Percentiles rank a stretch among this genome's conserved stretches.
phyloP scores from a whole-genome alignment of 768 basidiomycete genomes.

The Mycena rosella region DNA sequence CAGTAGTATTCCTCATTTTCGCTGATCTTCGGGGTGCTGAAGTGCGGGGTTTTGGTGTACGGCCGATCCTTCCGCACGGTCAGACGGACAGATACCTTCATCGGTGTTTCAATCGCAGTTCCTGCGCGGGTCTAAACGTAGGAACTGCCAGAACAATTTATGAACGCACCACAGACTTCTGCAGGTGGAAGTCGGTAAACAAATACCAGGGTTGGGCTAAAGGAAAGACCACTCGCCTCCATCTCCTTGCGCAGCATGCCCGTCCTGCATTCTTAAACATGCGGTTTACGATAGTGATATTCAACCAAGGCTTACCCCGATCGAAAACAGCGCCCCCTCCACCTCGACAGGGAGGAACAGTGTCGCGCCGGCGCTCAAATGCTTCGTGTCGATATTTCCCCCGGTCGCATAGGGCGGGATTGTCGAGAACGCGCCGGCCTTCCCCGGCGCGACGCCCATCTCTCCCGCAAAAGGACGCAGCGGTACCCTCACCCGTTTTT shows the following conservation, averaged over 20 bases:
- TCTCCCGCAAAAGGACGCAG: constrained; percentile 72
- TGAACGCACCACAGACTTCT: constrained; percentile 70
- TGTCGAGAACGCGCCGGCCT: constrained; percentile 65
- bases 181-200: neutral
- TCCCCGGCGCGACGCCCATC: constrained; percentile 71
- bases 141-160: neutral
- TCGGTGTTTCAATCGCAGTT: constrained; percentile 74
- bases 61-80: constrained; percentile 69
- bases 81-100: constrained; percentile 66
- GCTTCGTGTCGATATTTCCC: constrained; percentile 72
- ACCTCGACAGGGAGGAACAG: constrained; percentile 70
- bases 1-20: constrained; percentile 61
- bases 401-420: constrained; percentile 74
- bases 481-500: constrained; percentile 62
- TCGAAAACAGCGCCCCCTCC: constrained; percentile 71
- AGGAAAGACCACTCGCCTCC: constrained; percentile 58
- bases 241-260: constrained; percentile 76
- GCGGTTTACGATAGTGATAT: constrained; percentile 17
- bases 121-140: constrained; percentile 48
- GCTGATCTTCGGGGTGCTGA: constrained; percentile 50
- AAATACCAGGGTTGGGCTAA: neutral
- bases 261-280: constrained; percentile 56
- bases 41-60: constrained; percentile 72
- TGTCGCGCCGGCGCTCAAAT: constrained; percentile 66
- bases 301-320: constrained; percentile 58